Evolutionary conservation across 768 basidiomycete genomes (phyloP).

Genomic region (Lepiota venenata): DNA sequence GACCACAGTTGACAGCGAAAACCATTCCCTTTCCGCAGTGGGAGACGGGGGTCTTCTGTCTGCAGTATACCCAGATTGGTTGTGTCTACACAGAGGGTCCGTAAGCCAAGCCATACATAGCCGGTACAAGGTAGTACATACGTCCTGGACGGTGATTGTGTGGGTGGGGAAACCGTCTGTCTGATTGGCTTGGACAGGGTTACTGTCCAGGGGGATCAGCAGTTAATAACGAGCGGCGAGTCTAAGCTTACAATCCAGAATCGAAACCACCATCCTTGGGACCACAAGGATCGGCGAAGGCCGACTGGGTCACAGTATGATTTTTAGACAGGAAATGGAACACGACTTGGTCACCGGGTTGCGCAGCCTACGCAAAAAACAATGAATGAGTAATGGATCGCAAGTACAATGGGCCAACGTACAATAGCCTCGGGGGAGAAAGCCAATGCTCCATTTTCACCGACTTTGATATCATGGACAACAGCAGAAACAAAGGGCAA

Average conservation of each 20-base stretch:
- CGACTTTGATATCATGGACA: slow-evolving; percentile 55
- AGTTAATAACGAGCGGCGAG: slow-evolving; percentile 8
- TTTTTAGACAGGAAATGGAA: slow-evolving; percentile 61
- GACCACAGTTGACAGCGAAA: slow-evolving; percentile 61
- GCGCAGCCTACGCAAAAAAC: slow-evolving; percentile 34
- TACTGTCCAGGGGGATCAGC: slow-evolving; percentile 25
- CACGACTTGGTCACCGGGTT: slow-evolving; percentile 54
- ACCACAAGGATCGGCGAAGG: slow-evolving; percentile 53
- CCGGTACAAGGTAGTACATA: slow-evolving; percentile 18
- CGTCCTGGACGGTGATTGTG: slow-evolving; percentile 48
- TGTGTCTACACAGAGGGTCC: slow-evolving; percentile 33
- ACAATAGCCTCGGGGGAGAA: slow-evolving; percentile 56
- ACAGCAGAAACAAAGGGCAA: slow-evolving; percentile 46
- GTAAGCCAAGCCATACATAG: background rate
- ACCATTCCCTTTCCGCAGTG: slow-evolving; percentile 70
- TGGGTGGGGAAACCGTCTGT: slow-evolving; percentile 47
- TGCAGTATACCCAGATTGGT: slow-evolving; percentile 61
- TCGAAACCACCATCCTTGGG: slow-evolving; percentile 47
- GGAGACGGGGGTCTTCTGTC: slow-evolving; percentile 46
- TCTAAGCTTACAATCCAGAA: slow-evolving; percentile 51
- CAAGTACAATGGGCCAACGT: slow-evolving; percentile 16
- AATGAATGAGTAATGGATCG: background rate
- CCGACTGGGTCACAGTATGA: slow-evolving; percentile 50
- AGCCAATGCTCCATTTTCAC: slow-evolving; percentile 33
- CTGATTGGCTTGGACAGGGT: slow-evolving; percentile 50